Percentiles rank a stretch among this genome's conserved stretches.
phyloP scores from a whole-genome alignment of 129 eudicot species.

The Lactuca saligna region DNA sequence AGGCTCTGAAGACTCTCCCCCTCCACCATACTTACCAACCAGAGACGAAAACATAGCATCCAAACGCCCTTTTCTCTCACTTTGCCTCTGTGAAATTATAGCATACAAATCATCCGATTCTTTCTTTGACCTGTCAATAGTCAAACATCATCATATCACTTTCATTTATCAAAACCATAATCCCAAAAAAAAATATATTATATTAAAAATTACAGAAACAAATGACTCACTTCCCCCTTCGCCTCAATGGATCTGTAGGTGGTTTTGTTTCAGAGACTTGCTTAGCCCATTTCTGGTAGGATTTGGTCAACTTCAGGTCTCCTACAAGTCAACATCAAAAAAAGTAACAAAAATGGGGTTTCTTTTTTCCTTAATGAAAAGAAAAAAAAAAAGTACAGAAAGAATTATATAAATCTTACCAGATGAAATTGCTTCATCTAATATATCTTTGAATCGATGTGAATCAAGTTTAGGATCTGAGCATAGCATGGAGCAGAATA shows the following conservation, averaged over 20 bases:
- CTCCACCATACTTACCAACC: constrained; percentile 69
- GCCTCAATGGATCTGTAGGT: constrained; percentile 72
- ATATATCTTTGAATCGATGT: constrained; percentile 89
- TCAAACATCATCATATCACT: not conserved
- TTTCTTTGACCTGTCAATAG: constrained; percentile 51
- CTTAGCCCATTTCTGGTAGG: constrained; percentile 82
- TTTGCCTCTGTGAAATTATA: constrained; percentile 73
- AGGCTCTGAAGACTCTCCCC: constrained; percentile 52
- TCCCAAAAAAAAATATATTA: not conserved
- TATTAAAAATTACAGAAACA: not conserved
- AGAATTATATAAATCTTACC: constrained; percentile 38
- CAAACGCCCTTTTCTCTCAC: constrained; percentile 65
- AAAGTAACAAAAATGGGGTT: not conserved
- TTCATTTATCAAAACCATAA: not conserved
- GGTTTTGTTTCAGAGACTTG: constrained; percentile 67
- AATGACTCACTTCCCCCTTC: constrained; percentile 62
- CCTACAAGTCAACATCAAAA: constrained; percentile 44
- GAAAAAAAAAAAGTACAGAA: no score
- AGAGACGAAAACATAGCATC: constrained; percentile 76
- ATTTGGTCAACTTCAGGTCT: constrained; percentile 64
- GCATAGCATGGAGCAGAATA: constrained; percentile 95
- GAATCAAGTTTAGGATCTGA: constrained; percentile 91
- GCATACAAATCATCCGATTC: constrained; percentile 68
- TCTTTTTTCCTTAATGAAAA: not conserved
- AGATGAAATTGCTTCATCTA: constrained; percentile 81